These are phyloP conservation scores for Phytophthora cajani DNA, from an alignment of 352 stramenopile genomes.

Conservation along the genomic window DNA sequence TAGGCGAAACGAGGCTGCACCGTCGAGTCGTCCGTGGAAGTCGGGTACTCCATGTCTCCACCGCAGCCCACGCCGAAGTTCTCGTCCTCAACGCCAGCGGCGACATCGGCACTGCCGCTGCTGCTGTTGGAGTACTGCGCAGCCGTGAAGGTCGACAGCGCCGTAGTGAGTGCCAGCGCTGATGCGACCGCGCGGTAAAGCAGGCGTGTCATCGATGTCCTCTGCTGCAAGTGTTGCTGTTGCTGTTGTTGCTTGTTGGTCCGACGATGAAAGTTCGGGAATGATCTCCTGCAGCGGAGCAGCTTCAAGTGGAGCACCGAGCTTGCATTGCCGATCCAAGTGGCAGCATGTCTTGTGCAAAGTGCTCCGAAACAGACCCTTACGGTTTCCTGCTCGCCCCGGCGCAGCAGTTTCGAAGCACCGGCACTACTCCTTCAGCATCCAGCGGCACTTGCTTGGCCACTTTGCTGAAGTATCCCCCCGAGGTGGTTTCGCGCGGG, in stretches of 20 bases:
- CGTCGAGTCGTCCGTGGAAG: slow-evolving; percentile 19
- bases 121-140: slow-evolving; percentile 27
- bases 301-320: neutral
- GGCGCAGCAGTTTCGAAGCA: slow-evolving; percentile 9
- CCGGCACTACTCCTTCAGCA: neutral
- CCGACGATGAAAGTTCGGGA: slow-evolving; percentile 26
- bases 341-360: neutral
- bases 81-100: slow-evolving; percentile 26
- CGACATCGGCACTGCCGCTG: slow-evolving; percentile 3
- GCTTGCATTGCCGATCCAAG: neutral
- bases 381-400: slow-evolving; percentile 5
- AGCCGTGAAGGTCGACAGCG: slow-evolving; percentile 9
- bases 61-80: slow-evolving; percentile 47
- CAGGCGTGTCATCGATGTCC: slow-evolving; percentile 22
- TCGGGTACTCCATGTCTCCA: slow-evolving; percentile 30
- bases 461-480: neutral
- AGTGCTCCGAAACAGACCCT: neutral
- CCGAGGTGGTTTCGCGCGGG: slow-evolving; percentile 13
- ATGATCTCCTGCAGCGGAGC: slow-evolving; percentile 5
- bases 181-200: slow-evolving; percentile 21
- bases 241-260: slow-evolving; percentile 8
- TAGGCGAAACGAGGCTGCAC: slow-evolving; percentile 44
- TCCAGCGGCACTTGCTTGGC: slow-evolving; percentile 9
- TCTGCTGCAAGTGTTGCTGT: neutral
- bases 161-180: slow-evolving; percentile 12